Evolutionary conservation across 805 yeast species (phyloP), one percentile per base, ranked within the genome.

Genomic region (Cephaloascus albidus): DNA sequence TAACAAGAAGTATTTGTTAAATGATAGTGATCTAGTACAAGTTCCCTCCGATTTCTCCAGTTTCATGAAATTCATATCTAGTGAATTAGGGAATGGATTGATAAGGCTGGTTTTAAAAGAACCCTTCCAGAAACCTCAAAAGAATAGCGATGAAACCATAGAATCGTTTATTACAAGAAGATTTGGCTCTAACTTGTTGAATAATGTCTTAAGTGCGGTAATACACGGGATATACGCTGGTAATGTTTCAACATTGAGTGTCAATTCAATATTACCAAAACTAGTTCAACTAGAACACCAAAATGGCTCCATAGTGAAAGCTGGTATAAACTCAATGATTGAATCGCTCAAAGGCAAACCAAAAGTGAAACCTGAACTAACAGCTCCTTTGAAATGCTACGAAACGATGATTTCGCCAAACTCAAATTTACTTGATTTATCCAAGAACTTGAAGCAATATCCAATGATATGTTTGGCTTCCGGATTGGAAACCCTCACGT

Each of bases 151-250:
- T 53, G 96, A 88, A 60, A 68, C 82, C 8, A 78, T 90, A 1
- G 79, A 74, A 35, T 63, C 71, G 2, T 86, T 87, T 50, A 54
- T 89, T 28, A 52, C 63, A 2, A 64, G 97, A 45, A 60, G 96
- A 43, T 81, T 88, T 53, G 89, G 89, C 3, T 51, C 46, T 8
- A 63, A 65, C 6, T 39, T 63, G 3, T 57, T 81, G 4, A 63
- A 66, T 6, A 79, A 85, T 38, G 59, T 90, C 12, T 60, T 84
- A 17, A 84, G 95, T 57, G 97, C 96, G 0, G 61, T 88, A 3
- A 66, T 83, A 54, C 87, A 88, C 52, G 98, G 98, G 0, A 78
- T 93, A 1, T 90, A 88, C 57, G 96, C 95, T 1, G 93, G 86
- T n/a, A 95, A 89, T 56, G 68, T 78, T 2, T 51, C 68, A 4